Conservation (phyloP, 345 rosid genomes). For the Fremontodendron californicum region DNA sequence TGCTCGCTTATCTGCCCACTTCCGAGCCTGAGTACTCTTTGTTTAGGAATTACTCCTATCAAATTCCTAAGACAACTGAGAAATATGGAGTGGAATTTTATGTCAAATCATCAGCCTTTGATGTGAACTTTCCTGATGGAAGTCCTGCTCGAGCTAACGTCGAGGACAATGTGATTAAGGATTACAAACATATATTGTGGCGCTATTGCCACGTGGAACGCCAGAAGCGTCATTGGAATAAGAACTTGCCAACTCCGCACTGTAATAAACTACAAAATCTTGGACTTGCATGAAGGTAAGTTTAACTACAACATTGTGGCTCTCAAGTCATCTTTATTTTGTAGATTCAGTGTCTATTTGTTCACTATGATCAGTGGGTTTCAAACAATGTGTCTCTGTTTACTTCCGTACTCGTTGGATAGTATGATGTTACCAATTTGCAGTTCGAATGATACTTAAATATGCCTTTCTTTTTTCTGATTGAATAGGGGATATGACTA, state of each 20-base stretch:
- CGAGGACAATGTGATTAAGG: conserved; percentile 67
- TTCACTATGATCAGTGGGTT: neutral
- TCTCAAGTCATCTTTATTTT: neutral
- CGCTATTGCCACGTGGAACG: conserved; percentile 69
- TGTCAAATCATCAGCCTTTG: conserved; percentile 66
- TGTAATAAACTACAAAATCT: conserved; percentile 65
- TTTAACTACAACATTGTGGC: neutral
- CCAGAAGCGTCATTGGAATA: conserved; percentile 78
- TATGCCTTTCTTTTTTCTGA: neutral
- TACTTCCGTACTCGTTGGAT: neutral
- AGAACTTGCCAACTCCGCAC: conserved; percentile 67
- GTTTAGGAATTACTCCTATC: conserved; percentile 54
- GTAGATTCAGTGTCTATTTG: neutral
- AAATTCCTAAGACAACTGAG: conserved; percentile 61
- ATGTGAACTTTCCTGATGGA: conserved; percentile 61
- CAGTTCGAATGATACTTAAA: neutral
- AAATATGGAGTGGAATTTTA: conserved; percentile 64
- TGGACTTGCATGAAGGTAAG: conserved; percentile 57
- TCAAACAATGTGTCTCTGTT: neutral
- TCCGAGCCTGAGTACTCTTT: conserved; percentile 77
- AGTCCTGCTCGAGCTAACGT: conserved; percentile 58
- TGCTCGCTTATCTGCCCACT: conserved; percentile 70
- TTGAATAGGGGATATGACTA: neutral
- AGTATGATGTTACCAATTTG: neutral
- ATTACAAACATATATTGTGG: conserved; percentile 58